Conservation (phyloP, 495 filamentous ascomycete genomes). For the Penicillium soppii region DNA sequence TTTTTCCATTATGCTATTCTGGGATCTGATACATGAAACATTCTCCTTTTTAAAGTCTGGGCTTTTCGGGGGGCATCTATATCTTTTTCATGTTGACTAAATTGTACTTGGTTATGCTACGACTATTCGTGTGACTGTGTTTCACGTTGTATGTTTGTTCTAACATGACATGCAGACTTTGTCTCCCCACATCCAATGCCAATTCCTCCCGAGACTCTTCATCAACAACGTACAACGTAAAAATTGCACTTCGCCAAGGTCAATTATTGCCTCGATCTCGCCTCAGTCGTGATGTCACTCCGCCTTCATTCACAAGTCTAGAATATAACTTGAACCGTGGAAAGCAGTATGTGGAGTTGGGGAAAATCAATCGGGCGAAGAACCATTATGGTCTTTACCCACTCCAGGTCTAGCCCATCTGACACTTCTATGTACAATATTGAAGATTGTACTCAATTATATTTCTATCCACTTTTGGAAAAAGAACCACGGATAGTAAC, state of each 20-base stretch:
- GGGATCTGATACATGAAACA: slow-evolving; percentile 17
- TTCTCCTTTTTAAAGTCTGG: not conserved
- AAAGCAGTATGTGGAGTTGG: slow-evolving; percentile 1
- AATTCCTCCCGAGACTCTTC: too few species aligned
- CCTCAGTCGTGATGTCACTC: slow-evolving; percentile 20
- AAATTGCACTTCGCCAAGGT: too few species aligned
- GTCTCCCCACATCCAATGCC: slow-evolving; percentile 2
- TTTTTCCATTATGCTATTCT: slow-evolving; percentile 1
- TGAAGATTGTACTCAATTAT: too few species aligned
- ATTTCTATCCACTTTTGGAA: too few species aligned
- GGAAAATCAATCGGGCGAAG: not conserved
- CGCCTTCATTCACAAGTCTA: slow-evolving; percentile 1
- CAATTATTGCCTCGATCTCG: too few species aligned
- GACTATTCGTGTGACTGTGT: not conserved
- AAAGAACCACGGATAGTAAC: too few species aligned
- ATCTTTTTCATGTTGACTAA: not conserved
- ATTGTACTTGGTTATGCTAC: too few species aligned
- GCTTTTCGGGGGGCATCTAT: too few species aligned
- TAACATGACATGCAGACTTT: not conserved
- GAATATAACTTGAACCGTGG: slow-evolving; percentile 11
- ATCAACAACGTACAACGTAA: too few species aligned
- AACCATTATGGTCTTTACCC: not conserved
- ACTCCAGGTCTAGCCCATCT: too few species aligned
- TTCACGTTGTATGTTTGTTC: not conserved
- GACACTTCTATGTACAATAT: too few species aligned